Percentiles rank a stretch among this genome's conserved stretches.
These are phyloP conservation scores for Boechera divaricarpa DNA, from an alignment of 345 rosid genomes.

Conservation along the genomic window DNA sequence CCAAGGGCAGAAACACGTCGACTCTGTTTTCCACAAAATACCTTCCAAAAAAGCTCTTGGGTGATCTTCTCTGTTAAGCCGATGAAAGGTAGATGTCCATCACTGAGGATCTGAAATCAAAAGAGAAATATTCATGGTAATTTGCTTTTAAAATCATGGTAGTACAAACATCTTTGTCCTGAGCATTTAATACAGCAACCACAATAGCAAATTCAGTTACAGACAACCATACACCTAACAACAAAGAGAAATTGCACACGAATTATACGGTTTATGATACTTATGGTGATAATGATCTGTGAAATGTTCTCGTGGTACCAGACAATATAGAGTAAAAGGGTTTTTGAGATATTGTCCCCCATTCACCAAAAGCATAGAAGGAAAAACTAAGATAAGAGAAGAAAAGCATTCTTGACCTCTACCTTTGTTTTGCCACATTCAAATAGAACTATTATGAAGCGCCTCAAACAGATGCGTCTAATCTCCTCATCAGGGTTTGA, in stretches of 20 bases:
- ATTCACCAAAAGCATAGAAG: slow-evolving; percentile 10
- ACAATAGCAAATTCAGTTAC: slow-evolving; percentile 26
- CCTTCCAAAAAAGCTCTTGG: slow-evolving; percentile 97
- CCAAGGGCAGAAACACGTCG: slow-evolving; percentile 20
- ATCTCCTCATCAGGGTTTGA: slow-evolving; percentile 99
- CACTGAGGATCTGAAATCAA: slow-evolving; percentile 69
- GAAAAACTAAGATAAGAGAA: slow-evolving; percentile 21
- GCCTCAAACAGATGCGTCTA: slow-evolving; percentile 93
- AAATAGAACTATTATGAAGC: slow-evolving; percentile 82
- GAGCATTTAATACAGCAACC: slow-evolving; percentile 23
- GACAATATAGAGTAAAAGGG: slow-evolving; percentile 8
- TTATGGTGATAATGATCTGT: slow-evolving; percentile 5
- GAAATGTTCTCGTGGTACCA: slow-evolving; percentile 16
- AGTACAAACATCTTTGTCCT: slow-evolving; percentile 20
- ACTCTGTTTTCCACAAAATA: slow-evolving; percentile 43
- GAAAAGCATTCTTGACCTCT: slow-evolving; percentile 31
- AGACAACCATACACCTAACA: slow-evolving; percentile 24
- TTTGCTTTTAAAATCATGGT: slow-evolving; percentile 24
- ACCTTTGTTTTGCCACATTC: slow-evolving; percentile 93
- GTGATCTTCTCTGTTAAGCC: slow-evolving; percentile 92
- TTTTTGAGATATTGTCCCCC: not conserved
- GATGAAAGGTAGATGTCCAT: slow-evolving; percentile 84
- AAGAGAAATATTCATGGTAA: slow-evolving; percentile 19
- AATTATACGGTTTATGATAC: not conserved
- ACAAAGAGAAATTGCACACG: slow-evolving; percentile 30